phyloP scores from a whole-genome alignment of 2,329 filamentous ascomycete species.

The Pezicula carpinea region DNA sequence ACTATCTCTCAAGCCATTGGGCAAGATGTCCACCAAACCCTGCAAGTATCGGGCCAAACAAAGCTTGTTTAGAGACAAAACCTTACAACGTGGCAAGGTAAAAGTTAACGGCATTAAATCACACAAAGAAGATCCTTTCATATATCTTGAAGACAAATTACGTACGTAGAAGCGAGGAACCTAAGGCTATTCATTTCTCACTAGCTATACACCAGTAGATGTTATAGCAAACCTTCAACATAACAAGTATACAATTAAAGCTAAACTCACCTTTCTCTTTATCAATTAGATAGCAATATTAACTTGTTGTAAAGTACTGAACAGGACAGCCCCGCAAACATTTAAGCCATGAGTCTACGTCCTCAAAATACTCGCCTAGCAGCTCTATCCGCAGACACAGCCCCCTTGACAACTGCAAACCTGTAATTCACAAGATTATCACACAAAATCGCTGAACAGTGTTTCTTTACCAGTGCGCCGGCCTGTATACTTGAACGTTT shows the following conservation, averaged over 20 bases:
- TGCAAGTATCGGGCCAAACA: constrained; percentile 49
- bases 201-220: too few relatives aligned
- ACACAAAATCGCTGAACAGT: not conserved
- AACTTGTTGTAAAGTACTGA: too few relatives aligned
- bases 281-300: too few relatives aligned
- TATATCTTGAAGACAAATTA: too few relatives aligned
- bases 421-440: not conserved
- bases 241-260: too few relatives aligned
- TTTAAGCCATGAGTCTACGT: not conserved
- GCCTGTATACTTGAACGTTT: too few relatives aligned
- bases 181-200: too few relatives aligned
- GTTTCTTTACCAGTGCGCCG: too few relatives aligned
- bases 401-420: not conserved
- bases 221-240: too few relatives aligned
- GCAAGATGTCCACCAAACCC: constrained; percentile 39
- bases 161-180: too few relatives aligned
- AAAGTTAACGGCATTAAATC: constrained; percentile 35
- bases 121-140: constrained; percentile 43
- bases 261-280: too few relatives aligned
- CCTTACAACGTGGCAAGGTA: constrained; percentile 30
- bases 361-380: not conserved
- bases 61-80: constrained; percentile 34
- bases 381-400: not conserved
- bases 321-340: not conserved
- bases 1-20: too few relatives aligned